phyloP scores from a whole-genome alignment of 2,329 filamentous ascomycete species.

The Botrytis sinoallii region DNA sequence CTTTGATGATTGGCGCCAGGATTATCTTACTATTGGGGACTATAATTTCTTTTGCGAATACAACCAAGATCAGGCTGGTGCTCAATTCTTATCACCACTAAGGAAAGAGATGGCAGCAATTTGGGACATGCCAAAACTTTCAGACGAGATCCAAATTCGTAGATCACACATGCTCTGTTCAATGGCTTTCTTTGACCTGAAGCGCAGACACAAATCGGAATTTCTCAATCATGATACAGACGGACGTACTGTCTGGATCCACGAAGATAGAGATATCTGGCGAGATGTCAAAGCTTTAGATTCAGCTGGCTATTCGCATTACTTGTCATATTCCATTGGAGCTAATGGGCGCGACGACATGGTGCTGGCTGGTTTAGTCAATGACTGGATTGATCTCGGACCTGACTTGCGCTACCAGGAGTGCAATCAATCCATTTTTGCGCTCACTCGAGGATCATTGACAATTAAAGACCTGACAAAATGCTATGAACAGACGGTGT shows the following conservation, averaged over 20 bases:
- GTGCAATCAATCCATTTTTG: background rate
- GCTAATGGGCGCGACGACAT: background rate
- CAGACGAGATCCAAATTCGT: background rate
- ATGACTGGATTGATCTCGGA: slow-evolving; percentile 3
- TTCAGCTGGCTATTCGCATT: background rate
- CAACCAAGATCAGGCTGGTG: background rate
- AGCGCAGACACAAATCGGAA: background rate
- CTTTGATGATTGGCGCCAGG: slow-evolving; percentile 1
- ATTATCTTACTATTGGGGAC: background rate
- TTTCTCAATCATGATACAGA: background rate
- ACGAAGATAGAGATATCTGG: background rate
- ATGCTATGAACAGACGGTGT: background rate
- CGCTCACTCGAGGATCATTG: background rate
- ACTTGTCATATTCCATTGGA: background rate
- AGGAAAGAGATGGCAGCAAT: background rate
- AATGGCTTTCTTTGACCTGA: slow-evolving; percentile 2
- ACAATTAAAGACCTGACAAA: background rate
- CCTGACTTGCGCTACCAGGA: slow-evolving; percentile 6
- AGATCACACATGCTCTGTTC: slow-evolving; percentile 7
- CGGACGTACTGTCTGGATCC: background rate
- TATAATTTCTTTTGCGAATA: background rate
- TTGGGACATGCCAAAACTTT: background rate
- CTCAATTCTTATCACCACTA: background rate
- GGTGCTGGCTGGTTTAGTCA: background rate
- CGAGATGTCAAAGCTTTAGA: slow-evolving; percentile 2